Evolutionary conservation across 1,139 yeast species (phyloP), one percentile per base, ranked within the genome.

Genomic region (Trichomonascaceae sp.): DNA sequence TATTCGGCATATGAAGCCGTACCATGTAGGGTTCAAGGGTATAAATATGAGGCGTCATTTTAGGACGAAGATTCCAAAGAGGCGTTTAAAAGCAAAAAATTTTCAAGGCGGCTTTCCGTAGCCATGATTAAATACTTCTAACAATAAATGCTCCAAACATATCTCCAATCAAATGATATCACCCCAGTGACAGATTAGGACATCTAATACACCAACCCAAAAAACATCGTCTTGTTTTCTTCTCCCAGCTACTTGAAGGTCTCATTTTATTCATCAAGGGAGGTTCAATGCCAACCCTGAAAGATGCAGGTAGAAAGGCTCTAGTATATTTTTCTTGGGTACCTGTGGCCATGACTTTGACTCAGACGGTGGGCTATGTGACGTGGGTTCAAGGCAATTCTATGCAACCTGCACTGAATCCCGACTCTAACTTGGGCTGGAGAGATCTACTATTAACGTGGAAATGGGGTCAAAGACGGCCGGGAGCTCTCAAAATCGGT

Each of bases 351-450:
- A 79, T 84, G 62, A 80, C 88, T 0, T 71, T 85, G 60, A 79
- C 83, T 41, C 88, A 86, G 62, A 89, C 87, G 67, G 82, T 83
- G 6, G 82, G 81, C 54, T 90, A 83, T 67, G 78, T 91, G 17
- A 87, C 89, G 18, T 81, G 82, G 67, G 80, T 91, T n/a, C 80
- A 83, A 43, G 98, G 98, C 1, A 70, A 79, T 44, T 88, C 96
- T 18, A 91, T 91, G 98, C 77, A 87, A 50, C 98, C 98, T 1
- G 81, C 96, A 0, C 79, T 91, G 65, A 91, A 91, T 67, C 95
- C 96, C 0, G 77, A 82, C 48, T 74, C 79, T 19, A 69, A 77
- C 17, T 64, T 67, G 17, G 69, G 73, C 32, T 57, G 72, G 56
- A 73, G 78, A 24, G 96, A 90, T 66, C 77, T 87, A 68, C 90